Evolutionary conservation across 306 rosid species (phyloP), one percentile per base, ranked within the genome.

Genomic region (Gleditsia sinensis): DNA sequence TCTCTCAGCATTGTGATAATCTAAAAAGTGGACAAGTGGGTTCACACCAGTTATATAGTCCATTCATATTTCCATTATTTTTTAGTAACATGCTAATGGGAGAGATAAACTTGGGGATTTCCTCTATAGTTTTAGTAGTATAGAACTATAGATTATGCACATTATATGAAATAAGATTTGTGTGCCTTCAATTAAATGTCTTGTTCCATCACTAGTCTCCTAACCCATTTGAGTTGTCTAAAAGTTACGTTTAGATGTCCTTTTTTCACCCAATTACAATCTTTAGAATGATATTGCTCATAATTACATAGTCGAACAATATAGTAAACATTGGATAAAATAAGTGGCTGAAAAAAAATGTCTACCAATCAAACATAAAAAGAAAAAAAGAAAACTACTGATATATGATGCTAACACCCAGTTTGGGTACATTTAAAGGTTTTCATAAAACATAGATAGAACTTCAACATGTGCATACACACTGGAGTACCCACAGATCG

Each of bases 251-350:
- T 42, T 42, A 17, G 1, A 42, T 11, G 2, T 12, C 48, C 48
- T 12, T 13, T 42, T 13, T 42, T 42, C 48, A 13, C 48, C 48
- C 48, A 1, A 2, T 11, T 42, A 42, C 48, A 42, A n/a, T n/a
- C n/a, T 57, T 39, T 14, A 72, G 48, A 56, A 72, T 42, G 57
- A 67, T 58, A 36, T 73, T 48, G 37, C 28, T 48, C 55, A 9
- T 56, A 32, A 42, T 40, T 28, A 58, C 23, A 27, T 21, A n/a
- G 12, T 25, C 19, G 6, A 75, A 63, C 51, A 28, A 57, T 43
- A 72, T 28, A 1, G 21, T 68, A 61, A 34, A 74, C 6, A 16
- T 30, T 62, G 61, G 40, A 62, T 28, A 3, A 32, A 68, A 68
- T 68, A 49, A 46, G 59, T n/a, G 13, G 24, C 25, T 20, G 1